Conservation (phyloP, 2,329 filamentous ascomycete genomes). For the Xylariales sp. region DNA sequence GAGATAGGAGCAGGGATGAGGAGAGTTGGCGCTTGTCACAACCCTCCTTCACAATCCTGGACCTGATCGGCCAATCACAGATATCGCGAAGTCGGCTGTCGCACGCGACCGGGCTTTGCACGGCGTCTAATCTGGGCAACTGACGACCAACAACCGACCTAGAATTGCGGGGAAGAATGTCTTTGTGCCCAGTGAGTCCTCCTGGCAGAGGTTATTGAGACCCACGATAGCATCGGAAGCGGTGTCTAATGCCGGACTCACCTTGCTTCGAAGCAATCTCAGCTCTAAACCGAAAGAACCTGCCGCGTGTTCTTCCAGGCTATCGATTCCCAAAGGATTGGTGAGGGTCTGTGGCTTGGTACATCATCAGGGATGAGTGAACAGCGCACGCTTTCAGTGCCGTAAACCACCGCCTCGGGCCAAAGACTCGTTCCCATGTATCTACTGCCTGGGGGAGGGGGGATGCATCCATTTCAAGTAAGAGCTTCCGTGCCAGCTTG, state of each 20-base stretch:
- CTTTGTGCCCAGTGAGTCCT: neutral
- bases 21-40: slow-evolving; percentile 8
- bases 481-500: too few species aligned
- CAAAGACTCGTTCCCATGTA: neutral
- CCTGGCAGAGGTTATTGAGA: neutral
- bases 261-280: neutral
- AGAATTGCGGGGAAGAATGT: neutral
- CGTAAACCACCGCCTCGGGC: neutral
- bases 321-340: neutral
- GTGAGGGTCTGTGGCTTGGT: neutral
- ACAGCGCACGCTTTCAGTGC: neutral
- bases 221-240: too few species aligned
- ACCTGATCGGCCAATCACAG: slow-evolving; percentile 18
- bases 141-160: slow-evolving; percentile 1
- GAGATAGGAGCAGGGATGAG: slow-evolving; percentile 4
- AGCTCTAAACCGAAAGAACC: too few species aligned
- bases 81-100: slow-evolving; percentile 13
- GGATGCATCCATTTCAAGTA: too few species aligned
- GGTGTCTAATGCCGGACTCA: neutral
- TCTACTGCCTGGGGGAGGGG: too few species aligned
- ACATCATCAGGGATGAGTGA: neutral
- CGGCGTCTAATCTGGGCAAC: slow-evolving; percentile 10
- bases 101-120: slow-evolving; percentile 11
- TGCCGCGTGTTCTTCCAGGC: neutral
- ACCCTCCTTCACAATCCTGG: slow-evolving; percentile 4